Conservation (phyloP, 345 rosid genomes). For the Camelina sativa region DNA sequence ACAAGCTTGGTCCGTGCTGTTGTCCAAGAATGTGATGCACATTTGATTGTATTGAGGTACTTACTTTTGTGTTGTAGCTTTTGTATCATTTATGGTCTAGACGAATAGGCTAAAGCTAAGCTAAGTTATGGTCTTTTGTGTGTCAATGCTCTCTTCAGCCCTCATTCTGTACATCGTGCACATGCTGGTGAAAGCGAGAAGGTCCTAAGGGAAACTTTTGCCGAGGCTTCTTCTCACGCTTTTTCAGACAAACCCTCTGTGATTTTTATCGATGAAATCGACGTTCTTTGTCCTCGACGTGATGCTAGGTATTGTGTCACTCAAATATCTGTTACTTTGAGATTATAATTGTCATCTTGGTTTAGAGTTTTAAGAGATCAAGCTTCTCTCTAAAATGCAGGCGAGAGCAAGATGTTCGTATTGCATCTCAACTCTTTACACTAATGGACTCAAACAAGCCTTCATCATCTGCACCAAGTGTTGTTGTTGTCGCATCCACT, state of each 20-base stretch:
- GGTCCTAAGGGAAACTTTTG: slow-evolving; percentile 76
- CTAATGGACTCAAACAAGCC: slow-evolving; percentile 82
- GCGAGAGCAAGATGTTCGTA: slow-evolving; percentile 75
- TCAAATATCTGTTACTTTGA: not conserved
- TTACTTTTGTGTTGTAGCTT: slow-evolving; percentile 36
- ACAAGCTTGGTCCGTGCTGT: slow-evolving; percentile 95
- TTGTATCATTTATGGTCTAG: not conserved
- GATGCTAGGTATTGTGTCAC: slow-evolving; percentile 58
- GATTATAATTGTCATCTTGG: not conserved
- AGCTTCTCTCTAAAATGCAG: slow-evolving; percentile 52
- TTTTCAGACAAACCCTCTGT: slow-evolving; percentile 71
- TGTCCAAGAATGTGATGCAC: slow-evolving; percentile 81
- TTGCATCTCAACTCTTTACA: slow-evolving; percentile 72
- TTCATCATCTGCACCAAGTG: slow-evolving; percentile 50
- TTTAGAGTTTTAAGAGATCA: not conserved
- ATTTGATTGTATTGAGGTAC: slow-evolving; percentile 80
- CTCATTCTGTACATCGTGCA: slow-evolving; percentile 77
- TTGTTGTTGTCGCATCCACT: slow-evolving; percentile 83
- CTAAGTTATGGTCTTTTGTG: slow-evolving; percentile 20
- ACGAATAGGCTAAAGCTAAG: slow-evolving; percentile 12
- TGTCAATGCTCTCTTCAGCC: slow-evolving; percentile 50
- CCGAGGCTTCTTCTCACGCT: slow-evolving; percentile 72
- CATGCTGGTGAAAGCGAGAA: slow-evolving; percentile 92
- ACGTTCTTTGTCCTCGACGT: slow-evolving; percentile 85
- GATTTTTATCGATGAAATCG: slow-evolving; percentile 88